These are phyloP conservation scores for Trichosporon faecale DNA, from an alignment of 1,284 basidiomycete species.

Conservation along the genomic window DNA sequence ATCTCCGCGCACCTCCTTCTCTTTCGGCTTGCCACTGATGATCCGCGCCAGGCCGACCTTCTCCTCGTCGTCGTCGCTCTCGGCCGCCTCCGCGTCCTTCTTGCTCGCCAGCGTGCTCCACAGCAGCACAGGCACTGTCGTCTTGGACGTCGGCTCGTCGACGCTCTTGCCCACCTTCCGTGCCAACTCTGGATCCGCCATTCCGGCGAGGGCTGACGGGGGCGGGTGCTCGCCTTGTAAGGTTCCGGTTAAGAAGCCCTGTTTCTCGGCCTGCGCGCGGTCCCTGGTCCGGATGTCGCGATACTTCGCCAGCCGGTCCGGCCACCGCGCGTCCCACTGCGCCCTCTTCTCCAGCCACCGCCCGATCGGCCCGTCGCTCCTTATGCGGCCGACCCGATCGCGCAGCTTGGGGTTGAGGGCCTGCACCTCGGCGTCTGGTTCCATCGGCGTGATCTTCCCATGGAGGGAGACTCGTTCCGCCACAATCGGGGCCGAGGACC, in stretches of 20 bases:
- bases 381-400: slow-evolving; percentile 41
- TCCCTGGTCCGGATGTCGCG: slow-evolving; percentile 36
- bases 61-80: slow-evolving; percentile 16
- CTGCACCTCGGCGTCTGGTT: slow-evolving; percentile 59
- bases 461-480: slow-evolving; percentile 80
- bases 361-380: slow-evolving; percentile 43
- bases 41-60: background rate
- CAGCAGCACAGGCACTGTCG: slow-evolving; percentile 35
- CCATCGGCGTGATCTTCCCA: slow-evolving; percentile 74
- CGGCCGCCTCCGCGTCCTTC: slow-evolving; percentile 36
- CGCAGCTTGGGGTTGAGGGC: slow-evolving; percentile 38
- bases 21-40: background rate
- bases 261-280: slow-evolving; percentile 31
- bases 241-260: slow-evolving; percentile 48
- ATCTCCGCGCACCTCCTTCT: too few species aligned
- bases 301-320: slow-evolving; percentile 37
- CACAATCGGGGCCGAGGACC: slow-evolving; percentile 58
- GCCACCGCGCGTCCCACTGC: slow-evolving; percentile 46
- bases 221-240: slow-evolving; percentile 45
- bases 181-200: slow-evolving; percentile 38
- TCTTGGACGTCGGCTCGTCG: slow-evolving; percentile 42
- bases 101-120: slow-evolving; percentile 46
- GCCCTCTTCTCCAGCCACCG: slow-evolving; percentile 45
- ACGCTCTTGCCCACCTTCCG: slow-evolving; percentile 42
- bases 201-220: slow-evolving; percentile 40